Evolutionary conservation across 2,329 filamentous ascomycete genomes (phyloP).

Genomic region (Arthrinium phaeospermum): DNA sequence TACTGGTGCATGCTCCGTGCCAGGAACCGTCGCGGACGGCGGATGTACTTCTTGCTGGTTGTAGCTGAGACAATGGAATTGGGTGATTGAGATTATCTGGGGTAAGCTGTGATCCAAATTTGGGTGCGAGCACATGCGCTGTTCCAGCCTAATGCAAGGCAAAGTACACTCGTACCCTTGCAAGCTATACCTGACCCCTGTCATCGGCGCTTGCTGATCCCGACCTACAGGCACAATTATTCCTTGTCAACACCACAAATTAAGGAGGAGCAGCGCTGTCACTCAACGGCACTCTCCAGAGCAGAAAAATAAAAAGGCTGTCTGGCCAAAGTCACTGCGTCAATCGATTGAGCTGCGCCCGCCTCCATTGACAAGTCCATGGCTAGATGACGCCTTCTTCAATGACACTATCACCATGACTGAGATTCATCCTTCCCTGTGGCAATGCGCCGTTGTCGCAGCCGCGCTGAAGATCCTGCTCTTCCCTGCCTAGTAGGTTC

Average conservation of each 20-base stretch:
- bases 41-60: background rate
- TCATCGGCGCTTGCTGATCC: slow-evolving; percentile 4
- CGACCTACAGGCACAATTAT: slow-evolving; percentile 1
- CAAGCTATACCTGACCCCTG: background rate
- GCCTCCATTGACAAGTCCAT: background rate
- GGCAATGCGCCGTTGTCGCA: slow-evolving; percentile 85
- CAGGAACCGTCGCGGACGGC: background rate
- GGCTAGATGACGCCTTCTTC: slow-evolving; percentile 9
- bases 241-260: background rate
- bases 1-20: background rate
- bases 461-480: slow-evolving; percentile 90
- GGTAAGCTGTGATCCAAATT: slow-evolving; percentile 16
- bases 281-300: background rate
- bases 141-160: background rate
- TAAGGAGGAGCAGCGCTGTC: background rate
- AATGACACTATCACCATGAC: slow-evolving; percentile 61
- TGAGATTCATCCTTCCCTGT: slow-evolving; percentile 83
- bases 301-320: background rate
- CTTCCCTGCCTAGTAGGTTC: slow-evolving; percentile 89
- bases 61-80: slow-evolving; percentile 3
- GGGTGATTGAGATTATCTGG: background rate
- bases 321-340: background rate
- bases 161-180: background rate
- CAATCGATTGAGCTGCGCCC: background rate
- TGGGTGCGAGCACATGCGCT: background rate